A percentile compares a stretch with the other conserved stretches of the same genome.
These are phyloP conservation scores for Gossypium davidsonii DNA, from an alignment of 441 rosid species.

Conservation along the genomic window DNA sequence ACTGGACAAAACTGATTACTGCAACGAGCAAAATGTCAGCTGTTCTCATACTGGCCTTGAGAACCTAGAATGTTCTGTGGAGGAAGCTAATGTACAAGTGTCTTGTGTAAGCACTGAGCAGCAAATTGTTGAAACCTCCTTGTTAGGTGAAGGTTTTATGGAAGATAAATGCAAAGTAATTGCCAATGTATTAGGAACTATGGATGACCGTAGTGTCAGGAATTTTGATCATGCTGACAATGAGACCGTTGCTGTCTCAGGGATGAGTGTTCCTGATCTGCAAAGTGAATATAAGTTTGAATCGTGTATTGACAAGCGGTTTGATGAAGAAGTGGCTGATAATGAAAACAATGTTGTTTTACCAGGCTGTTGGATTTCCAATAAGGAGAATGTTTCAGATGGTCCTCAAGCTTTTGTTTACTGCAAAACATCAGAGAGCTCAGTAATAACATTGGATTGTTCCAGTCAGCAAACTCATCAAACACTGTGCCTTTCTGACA, in stretches of 20 bases:
- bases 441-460: constrained; percentile 18
- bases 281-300: constrained; percentile 22
- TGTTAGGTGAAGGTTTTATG: constrained; percentile 21
- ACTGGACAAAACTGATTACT: constrained; percentile 22
- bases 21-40: constrained; percentile 18
- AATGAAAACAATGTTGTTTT: constrained; percentile 21
- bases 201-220: constrained; percentile 18
- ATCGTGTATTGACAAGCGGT: constrained; percentile 21
- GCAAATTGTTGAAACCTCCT: constrained; percentile 24
- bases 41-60: constrained; percentile 16
- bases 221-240: constrained; percentile 18
- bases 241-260: constrained; percentile 10
- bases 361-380: constrained; percentile 16
- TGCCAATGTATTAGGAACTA: constrained; percentile 32
- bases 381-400: constrained; percentile 26
- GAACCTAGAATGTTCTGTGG: constrained; percentile 22
- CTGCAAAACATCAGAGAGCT: constrained; percentile 33
- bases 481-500: constrained; percentile 25
- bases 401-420: constrained; percentile 27
- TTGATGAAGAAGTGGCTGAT: constrained; percentile 19
- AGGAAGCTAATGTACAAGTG: constrained; percentile 25
- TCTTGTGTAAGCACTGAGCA: constrained; percentile 22
- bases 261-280: constrained; percentile 18
- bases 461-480: constrained; percentile 28
- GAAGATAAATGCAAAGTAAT: constrained; percentile 25